These are phyloP conservation scores for Quercus parvula DNA, from an alignment of 306 rosid species.

Conservation along the genomic window DNA sequence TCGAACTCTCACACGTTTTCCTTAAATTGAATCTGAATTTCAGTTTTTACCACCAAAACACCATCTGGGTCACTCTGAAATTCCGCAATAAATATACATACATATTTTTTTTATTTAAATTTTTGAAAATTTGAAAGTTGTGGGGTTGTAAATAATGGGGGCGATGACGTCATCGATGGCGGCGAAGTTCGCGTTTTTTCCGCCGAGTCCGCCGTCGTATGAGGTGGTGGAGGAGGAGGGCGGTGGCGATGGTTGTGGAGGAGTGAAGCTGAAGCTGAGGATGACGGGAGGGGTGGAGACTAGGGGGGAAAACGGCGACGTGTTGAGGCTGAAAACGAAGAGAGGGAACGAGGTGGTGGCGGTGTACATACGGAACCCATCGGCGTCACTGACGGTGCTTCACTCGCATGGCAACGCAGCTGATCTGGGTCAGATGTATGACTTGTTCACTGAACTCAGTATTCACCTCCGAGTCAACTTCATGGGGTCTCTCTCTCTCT, in stretches of 20 bases:
- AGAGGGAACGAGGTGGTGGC: constrained; percentile 77
- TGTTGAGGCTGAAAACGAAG: constrained; percentile 73
- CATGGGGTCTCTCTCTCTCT: constrained; percentile 54
- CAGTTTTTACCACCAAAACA: background rate
- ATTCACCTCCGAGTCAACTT: constrained; percentile 78
- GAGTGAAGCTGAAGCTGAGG: constrained; percentile 27
- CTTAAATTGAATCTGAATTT: background rate
- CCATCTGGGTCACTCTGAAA: background rate
- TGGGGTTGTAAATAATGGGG: constrained; percentile 46
- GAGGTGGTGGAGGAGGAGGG: constrained; percentile 49
- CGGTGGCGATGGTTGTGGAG: no score
- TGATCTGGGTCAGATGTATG: constrained; percentile 98
- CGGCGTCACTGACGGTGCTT: constrained; percentile 66
- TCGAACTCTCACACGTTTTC: no score
- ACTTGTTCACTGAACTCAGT: constrained; percentile 78
- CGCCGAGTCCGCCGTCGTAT: constrained; percentile 89
- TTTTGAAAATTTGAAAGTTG: no score
- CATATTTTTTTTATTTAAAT: no score
- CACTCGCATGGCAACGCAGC: constrained; percentile 96
- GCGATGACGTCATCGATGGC: constrained; percentile 92
- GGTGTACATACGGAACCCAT: constrained; percentile 53
- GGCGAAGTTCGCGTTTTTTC: constrained; percentile 90
- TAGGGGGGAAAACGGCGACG: constrained; percentile 65
- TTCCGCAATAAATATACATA: background rate
- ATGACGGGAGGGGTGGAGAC: constrained; percentile 49